Conservation (phyloP, 805 yeast species). For the Candida corydali region DNA sequence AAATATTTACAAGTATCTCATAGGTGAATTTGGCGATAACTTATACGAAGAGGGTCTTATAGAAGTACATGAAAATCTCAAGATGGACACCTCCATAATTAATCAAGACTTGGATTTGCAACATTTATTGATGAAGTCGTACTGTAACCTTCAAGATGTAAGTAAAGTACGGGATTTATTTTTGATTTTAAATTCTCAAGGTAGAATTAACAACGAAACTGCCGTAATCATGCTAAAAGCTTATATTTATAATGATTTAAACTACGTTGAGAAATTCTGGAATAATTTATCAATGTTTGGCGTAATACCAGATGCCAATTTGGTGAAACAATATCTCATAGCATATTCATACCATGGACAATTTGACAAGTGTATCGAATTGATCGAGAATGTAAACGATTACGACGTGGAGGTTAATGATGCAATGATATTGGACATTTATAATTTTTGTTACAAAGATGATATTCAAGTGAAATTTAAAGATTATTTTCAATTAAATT, state of each 20-base stretch:
- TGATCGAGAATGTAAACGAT: conserved; percentile 39
- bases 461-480: conserved; percentile 25
- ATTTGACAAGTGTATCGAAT: conserved; percentile 50
- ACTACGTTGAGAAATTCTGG: conserved; percentile 61
- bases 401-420: conserved; percentile 41
- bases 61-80: conserved; percentile 58
- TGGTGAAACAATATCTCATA: conserved; percentile 57
- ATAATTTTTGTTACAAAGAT: conserved; percentile 38
- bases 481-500: conserved; percentile 29
- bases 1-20: conserved; percentile 57
- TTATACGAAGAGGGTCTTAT: conserved; percentile 62
- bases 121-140: conserved; percentile 63
- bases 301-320: conserved; percentile 47
- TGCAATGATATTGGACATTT: conserved; percentile 44
- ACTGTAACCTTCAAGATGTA: conserved; percentile 52
- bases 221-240: conserved; percentile 64
- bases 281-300: conserved; percentile 50
- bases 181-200: conserved; percentile 51
- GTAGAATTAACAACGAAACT: conserved; percentile 58
- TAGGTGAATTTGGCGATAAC: conserved; percentile 56
- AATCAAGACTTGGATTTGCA: conserved; percentile 54
- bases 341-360: conserved; percentile 69
- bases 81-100: conserved; percentile 51
- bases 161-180: conserved; percentile 57
- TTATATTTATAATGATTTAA: conserved; percentile 49